Percentiles rank a stretch among this genome's conserved stretches.
Evolutionary conservation across 2,329 filamentous ascomycete genomes (phyloP).

Genomic region (Fusarium scirpi): DNA sequence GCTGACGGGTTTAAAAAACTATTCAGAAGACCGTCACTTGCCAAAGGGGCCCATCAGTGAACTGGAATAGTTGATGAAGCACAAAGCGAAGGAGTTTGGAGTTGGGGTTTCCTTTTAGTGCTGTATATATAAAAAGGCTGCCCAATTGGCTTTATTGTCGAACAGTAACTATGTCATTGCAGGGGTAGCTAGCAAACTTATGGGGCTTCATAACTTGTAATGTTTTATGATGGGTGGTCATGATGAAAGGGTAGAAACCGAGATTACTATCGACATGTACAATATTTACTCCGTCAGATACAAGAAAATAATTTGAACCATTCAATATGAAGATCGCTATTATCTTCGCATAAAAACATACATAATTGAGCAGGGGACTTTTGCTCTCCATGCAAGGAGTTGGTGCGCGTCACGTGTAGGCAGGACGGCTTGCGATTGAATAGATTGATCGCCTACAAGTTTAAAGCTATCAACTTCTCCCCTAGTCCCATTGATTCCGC

Average conservation of each 20-base stretch:
- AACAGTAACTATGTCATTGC: not conserved
- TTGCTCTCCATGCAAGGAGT: slow-evolving; percentile 23
- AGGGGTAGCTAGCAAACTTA: not conserved
- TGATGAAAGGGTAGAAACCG: not conserved
- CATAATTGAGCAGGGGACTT: not conserved
- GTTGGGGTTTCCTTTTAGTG: not conserved
- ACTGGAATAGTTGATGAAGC: not conserved
- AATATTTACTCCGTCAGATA: not conserved
- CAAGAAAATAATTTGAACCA: not conserved
- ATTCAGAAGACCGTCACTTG: slow-evolving; percentile 52
- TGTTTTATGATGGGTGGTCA: slow-evolving; percentile 5
- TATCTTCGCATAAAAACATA: not conserved
- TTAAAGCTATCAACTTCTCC: not conserved
- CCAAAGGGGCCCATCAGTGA: slow-evolving; percentile 6
- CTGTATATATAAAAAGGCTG: not conserved
- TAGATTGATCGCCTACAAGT: not conserved
- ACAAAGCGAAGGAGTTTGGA: not conserved
- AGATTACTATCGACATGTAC: slow-evolving; percentile 6
- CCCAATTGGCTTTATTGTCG: not conserved
- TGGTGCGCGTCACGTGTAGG: slow-evolving; percentile 36
- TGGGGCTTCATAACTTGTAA: slow-evolving; percentile 13
- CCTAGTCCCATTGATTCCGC: not conserved
- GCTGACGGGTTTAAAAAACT: slow-evolving; percentile 55
- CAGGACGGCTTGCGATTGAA: slow-evolving; percentile 22
- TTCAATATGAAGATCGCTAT: not conserved